phyloP scores from a whole-genome alignment of 306 rosid genomes.

The Sechiopsis laciniata region DNA sequence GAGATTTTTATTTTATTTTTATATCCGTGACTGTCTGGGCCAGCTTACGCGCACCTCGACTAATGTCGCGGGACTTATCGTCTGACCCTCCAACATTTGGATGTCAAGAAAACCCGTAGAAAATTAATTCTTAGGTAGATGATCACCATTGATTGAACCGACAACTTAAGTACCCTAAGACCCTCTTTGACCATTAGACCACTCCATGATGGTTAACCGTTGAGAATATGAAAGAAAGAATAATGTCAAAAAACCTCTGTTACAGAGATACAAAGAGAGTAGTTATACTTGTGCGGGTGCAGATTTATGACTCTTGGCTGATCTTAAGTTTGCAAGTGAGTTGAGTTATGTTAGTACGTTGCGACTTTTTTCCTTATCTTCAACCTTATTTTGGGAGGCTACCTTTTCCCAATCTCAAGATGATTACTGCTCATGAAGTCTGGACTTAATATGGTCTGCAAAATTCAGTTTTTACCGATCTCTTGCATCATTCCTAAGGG shows the following conservation, averaged over 20 bases:
- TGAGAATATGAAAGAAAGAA: background rate
- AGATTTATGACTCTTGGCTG: background rate
- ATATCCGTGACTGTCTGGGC: too few species aligned
- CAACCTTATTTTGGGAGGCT: slow-evolving; percentile 1
- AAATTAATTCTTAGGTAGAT: too few species aligned
- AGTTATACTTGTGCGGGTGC: background rate
- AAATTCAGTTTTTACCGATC: background rate
- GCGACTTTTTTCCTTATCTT: background rate
- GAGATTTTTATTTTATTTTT: too few species aligned
- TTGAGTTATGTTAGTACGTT: background rate
- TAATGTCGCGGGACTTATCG: too few species aligned
- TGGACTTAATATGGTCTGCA: background rate
- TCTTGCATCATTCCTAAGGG: slow-evolving; percentile 4
- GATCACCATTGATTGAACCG: too few species aligned
- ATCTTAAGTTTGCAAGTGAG: background rate
- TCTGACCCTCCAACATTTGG: too few species aligned
- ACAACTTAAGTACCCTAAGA: too few species aligned
- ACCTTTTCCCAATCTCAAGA: background rate
- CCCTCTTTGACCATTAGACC: too few species aligned
- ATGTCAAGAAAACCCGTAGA: too few species aligned
- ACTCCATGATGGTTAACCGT: too few species aligned
- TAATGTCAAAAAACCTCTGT: background rate
- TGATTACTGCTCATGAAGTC: background rate
- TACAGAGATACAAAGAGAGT: background rate
- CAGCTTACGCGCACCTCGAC: too few species aligned